These are phyloP conservation scores for Lumnitzera littorea DNA, from an alignment of 345 rosid species.

Conservation along the genomic window DNA sequence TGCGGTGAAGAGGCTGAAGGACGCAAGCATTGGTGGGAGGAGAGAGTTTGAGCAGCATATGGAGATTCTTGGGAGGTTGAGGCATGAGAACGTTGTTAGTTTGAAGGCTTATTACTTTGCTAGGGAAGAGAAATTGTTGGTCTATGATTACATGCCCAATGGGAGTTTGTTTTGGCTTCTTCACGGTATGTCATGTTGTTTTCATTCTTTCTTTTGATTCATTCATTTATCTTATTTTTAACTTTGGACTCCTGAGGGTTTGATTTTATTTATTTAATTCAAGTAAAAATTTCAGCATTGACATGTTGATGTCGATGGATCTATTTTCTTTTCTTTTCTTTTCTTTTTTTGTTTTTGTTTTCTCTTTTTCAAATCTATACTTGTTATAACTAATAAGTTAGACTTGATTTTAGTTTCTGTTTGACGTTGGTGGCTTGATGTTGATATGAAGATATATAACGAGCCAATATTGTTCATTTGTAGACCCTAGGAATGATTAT, in stretches of 20 bases:
- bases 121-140: constrained; percentile 84
- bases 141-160: constrained; percentile 80
- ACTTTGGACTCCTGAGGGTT: neutral
- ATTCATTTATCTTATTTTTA: neutral
- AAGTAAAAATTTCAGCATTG: neutral
- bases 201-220: neutral
- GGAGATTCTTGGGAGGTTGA: constrained; percentile 76
- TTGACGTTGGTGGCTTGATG: too few species aligned
- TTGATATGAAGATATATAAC: too few species aligned
- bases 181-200: constrained; percentile 54
- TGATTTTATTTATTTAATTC: neutral
- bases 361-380: too few species aligned
- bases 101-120: constrained; percentile 80
- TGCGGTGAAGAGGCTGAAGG: constrained; percentile 83
- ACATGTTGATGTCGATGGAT: too few species aligned
- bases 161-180: constrained; percentile 93
- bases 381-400: too few species aligned
- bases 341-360: too few species aligned
- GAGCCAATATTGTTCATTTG: too few species aligned
- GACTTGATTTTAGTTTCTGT: too few species aligned
- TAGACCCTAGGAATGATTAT: too few species aligned
- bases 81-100: constrained; percentile 61
- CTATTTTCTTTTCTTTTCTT: too few species aligned
- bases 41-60: constrained; percentile 80
- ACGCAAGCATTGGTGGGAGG: constrained; percentile 52